These are phyloP conservation scores for Skeletonema potamos DNA, from an alignment of 108 stramenopile species.

Conservation along the genomic window DNA sequence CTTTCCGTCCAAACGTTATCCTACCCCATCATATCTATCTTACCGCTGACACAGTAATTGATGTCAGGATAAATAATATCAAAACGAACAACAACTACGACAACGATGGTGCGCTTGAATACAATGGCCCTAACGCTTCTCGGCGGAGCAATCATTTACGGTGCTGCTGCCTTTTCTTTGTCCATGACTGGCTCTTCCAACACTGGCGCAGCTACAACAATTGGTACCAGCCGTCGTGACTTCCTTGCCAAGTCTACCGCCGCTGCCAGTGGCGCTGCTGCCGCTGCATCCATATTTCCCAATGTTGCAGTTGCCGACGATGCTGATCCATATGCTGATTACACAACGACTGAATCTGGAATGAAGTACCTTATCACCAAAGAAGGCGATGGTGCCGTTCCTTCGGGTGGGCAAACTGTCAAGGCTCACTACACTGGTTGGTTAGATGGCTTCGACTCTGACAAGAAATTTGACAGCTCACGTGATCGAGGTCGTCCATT, in stretches of 20 bases:
- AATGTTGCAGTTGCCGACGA: conserved; percentile 38
- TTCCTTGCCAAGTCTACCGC: not conserved
- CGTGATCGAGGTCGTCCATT: conserved; percentile 95
- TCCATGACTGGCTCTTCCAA: not conserved
- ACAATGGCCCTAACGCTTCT: not conserved
- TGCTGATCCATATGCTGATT: conserved; percentile 59
- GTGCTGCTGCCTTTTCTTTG: not conserved
- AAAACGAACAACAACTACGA: not conserved
- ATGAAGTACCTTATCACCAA: conserved; percentile 88
- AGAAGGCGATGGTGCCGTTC: conserved; percentile 87
- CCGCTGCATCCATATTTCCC: conserved; percentile 1
- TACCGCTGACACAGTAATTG: too few relatives aligned
- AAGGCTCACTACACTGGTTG: conserved; percentile 96
- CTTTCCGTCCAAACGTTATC: too few relatives aligned
- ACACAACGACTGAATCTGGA: conserved; percentile 82
- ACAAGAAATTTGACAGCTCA: conserved; percentile 92
- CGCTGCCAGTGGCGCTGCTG: not conserved
- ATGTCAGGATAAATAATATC: too few relatives aligned
- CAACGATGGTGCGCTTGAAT: not conserved
- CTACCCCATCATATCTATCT: too few relatives aligned
- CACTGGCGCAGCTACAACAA: not conserved
- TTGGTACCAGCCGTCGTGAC: not conserved
- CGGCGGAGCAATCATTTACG: not conserved
- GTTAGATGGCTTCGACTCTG: conserved; percentile 72
- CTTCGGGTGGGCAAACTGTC: conserved; percentile 78